phyloP scores from a whole-genome alignment of 2,329 filamentous ascomycete genomes.

The Alternaria gaisen region DNA sequence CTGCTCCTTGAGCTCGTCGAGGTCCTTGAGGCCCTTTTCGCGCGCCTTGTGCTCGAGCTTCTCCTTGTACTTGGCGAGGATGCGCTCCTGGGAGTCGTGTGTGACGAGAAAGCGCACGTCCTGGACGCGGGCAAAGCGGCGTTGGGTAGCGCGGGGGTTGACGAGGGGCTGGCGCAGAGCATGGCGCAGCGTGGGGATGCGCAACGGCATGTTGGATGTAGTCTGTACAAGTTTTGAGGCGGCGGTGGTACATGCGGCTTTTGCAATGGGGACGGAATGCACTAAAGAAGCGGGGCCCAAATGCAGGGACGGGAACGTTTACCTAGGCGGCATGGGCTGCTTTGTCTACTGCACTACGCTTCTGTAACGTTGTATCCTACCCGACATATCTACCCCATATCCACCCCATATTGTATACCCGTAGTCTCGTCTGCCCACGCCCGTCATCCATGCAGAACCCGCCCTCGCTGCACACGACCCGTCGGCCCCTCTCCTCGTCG shows the following conservation, averaged over 20 bases:
- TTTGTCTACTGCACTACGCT: neutral
- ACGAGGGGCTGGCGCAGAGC: slow-evolving; percentile 43
- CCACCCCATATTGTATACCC: neutral
- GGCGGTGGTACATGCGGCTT: neutral
- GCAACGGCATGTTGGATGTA: slow-evolving; percentile 28
- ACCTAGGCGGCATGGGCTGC: neutral
- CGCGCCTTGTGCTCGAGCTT: slow-evolving; percentile 86
- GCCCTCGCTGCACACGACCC: neutral
- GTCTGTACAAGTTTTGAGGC: neutral
- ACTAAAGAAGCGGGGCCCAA: neutral
- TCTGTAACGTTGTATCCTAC: neutral
- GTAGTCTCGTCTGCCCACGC: neutral
- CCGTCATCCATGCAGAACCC: neutral
- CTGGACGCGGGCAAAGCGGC: slow-evolving; percentile 89
- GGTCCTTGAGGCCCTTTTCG: slow-evolving; percentile 72
- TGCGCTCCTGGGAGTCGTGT: slow-evolving; percentile 70
- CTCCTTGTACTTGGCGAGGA: slow-evolving; percentile 85
- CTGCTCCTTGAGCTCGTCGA: slow-evolving; percentile 79
- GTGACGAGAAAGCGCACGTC: slow-evolving; percentile 90
- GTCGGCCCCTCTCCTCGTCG: neutral
- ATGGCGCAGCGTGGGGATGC: slow-evolving; percentile 41
- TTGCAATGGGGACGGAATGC: neutral
- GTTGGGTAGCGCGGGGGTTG: slow-evolving; percentile 61
- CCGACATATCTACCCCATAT: neutral
- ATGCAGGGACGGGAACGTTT: neutral